A percentile compares a stretch with the other conserved stretches of the same genome.
phyloP scores from a whole-genome alignment of 2,329 filamentous ascomycete genomes.

The Penicillium vulpinum region DNA sequence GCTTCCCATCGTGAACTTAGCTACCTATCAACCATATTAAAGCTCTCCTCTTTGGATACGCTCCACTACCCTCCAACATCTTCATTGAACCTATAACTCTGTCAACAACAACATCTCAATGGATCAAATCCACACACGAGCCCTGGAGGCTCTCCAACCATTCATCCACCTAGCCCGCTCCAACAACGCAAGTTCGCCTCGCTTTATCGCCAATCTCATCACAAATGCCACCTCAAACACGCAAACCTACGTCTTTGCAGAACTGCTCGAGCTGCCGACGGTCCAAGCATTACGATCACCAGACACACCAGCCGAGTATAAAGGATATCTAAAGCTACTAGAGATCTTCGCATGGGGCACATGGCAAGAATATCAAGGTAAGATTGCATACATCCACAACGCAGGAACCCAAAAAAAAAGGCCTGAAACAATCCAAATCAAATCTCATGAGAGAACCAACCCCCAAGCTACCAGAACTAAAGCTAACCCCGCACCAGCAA shows the following conservation, averaged over 20 bases:
- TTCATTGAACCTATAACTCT: neutral
- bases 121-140: slow-evolving; percentile 52
- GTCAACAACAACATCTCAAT: slow-evolving; percentile 28
- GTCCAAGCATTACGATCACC: slow-evolving; percentile 68
- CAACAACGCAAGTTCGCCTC: slow-evolving; percentile 68
- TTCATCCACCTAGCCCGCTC: slow-evolving; percentile 87
- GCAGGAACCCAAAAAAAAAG: neutral
- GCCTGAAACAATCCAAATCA: neutral
- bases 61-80: neutral
- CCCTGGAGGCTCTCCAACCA: slow-evolving; percentile 68
- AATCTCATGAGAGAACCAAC: neutral
- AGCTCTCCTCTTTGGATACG: neutral
- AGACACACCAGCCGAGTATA: slow-evolving; percentile 60
- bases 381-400: slow-evolving; percentile 12
- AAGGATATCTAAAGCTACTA: slow-evolving; percentile 67
- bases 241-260: slow-evolving; percentile 89
- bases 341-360: slow-evolving; percentile 92
- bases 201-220: slow-evolving; percentile 82
- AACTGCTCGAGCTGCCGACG: slow-evolving; percentile 79
- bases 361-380: slow-evolving; percentile 72
- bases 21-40: neutral
- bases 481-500: slow-evolving; percentile 36
- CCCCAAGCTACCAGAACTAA: neutral
- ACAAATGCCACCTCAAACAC: slow-evolving; percentile 83
- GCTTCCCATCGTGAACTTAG: neutral